Percentiles rank a stretch among this genome's conserved stretches.
These are phyloP conservation scores for Pyrenochaeta sp. DNA, from an alignment of 2,329 filamentous ascomycete genomes.

Conservation along the genomic window DNA sequence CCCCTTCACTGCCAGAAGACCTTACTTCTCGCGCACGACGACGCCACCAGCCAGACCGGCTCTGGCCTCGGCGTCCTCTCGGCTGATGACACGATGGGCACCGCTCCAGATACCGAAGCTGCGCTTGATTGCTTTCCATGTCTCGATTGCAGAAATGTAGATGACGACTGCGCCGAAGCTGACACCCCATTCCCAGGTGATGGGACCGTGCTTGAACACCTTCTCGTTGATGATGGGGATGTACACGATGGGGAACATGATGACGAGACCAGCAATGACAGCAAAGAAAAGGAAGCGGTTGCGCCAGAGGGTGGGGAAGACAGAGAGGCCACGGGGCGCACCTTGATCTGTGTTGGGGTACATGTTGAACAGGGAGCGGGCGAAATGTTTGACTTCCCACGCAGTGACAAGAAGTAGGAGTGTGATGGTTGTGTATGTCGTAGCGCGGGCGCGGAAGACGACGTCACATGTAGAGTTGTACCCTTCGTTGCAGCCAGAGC, in stretches of 20 bases:
- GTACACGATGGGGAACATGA: conserved; percentile 57
- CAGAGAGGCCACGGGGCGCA: conserved; percentile 37
- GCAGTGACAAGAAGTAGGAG: conserved; percentile 57
- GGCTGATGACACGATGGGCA: conserved; percentile 37
- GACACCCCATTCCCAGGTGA: conserved; percentile 59
- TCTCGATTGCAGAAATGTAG: conserved; percentile 54
- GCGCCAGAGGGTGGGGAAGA: conserved; percentile 52
- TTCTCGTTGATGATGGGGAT: conserved; percentile 55
- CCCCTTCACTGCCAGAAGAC: not conserved
- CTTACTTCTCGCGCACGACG: conserved; percentile 23
- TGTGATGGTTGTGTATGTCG: conserved; percentile 56
- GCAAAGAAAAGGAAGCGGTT: conserved; percentile 57
- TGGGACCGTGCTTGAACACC: conserved; percentile 56
- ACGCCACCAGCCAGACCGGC: conserved; percentile 26
- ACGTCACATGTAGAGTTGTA: conserved; percentile 54
- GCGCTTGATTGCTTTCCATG: conserved; percentile 57
- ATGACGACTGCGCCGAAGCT: conserved; percentile 51
- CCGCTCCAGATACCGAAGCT: conserved; percentile 46
- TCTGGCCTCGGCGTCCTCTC: conserved; percentile 48
- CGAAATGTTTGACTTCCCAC: conserved; percentile 59
- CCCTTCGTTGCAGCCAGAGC: conserved; percentile 54
- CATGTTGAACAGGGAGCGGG: conserved; percentile 56
- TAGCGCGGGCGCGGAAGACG: conserved; percentile 56
- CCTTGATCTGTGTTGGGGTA: conserved; percentile 43
- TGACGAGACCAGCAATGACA: conserved; percentile 51